A percentile compares a stretch with the other conserved stretches of the same genome.
phyloP scores from a whole-genome alignment of 2,329 filamentous ascomycete species.

The Coniochaeta ligniaria region DNA sequence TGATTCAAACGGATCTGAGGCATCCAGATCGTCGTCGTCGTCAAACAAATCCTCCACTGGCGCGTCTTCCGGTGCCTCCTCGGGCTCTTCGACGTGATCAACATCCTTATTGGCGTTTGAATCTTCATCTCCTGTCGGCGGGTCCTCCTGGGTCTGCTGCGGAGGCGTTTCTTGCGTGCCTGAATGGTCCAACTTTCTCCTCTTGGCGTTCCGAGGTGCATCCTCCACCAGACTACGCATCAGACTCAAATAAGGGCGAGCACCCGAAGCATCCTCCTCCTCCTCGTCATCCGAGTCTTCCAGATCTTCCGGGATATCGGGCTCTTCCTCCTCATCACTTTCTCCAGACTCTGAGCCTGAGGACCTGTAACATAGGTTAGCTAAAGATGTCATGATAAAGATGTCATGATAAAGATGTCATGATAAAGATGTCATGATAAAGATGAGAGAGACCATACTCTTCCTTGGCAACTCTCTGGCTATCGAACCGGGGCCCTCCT shows the following conservation, averaged over 20 bases:
- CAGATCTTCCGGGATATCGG: conserved; percentile 24
- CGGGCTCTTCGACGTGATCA: conserved; percentile 38
- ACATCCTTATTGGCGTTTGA: conserved; percentile 24
- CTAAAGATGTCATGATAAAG: too few relatives aligned
- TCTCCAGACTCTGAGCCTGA: neutral
- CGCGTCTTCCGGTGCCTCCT: conserved; percentile 30
- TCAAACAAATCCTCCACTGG: conserved; percentile 24
- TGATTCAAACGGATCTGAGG: conserved; percentile 65
- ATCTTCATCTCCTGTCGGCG: conserved; percentile 17
- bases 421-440: neutral
- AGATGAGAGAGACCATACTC: conserved; percentile 20
- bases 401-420: too few relatives aligned
- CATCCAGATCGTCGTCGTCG: conserved; percentile 38
- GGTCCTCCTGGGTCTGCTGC: neutral
- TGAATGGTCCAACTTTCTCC: conserved; percentile 45
- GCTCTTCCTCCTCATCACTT: neutral
- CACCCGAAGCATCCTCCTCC: conserved; percentile 31
- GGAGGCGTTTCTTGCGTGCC: conserved; percentile 12
- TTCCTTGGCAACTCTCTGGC: conserved; percentile 35
- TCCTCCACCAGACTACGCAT: conserved; percentile 47
- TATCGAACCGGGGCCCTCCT: conserved; percentile 35
- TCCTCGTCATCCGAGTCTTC: conserved; percentile 37
- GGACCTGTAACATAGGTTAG: conserved; percentile 1
- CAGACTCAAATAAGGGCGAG: conserved; percentile 49
- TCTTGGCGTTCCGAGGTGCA: conserved; percentile 39